These are phyloP conservation scores for Avena sativa DNA, from an alignment of 176 grass and related monocot genomes.

Conservation along the genomic window DNA sequence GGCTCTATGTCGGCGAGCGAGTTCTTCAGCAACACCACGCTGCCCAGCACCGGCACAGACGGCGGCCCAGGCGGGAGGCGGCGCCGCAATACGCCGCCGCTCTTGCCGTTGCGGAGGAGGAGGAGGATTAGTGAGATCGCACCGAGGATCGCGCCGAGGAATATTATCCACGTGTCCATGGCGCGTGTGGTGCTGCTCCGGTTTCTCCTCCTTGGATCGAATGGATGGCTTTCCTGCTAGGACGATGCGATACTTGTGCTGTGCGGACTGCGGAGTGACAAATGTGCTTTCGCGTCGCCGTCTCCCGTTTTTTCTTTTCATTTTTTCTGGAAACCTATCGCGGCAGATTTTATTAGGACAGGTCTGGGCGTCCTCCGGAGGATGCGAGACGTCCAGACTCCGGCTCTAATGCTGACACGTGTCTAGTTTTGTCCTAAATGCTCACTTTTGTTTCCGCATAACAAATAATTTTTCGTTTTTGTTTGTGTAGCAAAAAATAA, in stretches of 20 bases:
- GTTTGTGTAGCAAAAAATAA: too few species aligned
- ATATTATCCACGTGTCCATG: neutral
- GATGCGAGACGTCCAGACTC: too few species aligned
- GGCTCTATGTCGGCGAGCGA: neutral
- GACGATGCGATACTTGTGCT: neutral
- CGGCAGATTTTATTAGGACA: too few species aligned
- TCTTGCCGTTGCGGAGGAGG: neutral
- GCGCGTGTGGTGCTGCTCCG: neutral
- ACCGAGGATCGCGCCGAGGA: neutral
- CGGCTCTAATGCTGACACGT: too few species aligned
- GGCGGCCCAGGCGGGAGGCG: neutral
- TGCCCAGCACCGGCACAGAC: constrained; percentile 3
- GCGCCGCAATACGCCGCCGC: neutral
- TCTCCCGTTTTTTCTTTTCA: neutral
- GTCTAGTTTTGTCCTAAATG: too few species aligned
- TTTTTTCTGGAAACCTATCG: too few species aligned
- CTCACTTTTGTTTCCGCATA: too few species aligned
- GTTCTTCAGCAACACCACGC: neutral
- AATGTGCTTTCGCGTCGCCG: neutral
- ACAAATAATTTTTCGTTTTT: too few species aligned
- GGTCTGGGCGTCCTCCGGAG: too few species aligned
- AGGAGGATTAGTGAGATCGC: neutral
- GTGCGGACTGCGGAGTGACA: neutral
- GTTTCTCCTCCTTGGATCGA: neutral
- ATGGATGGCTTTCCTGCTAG: neutral